These are phyloP conservation scores for Lepidium africanum DNA, from an alignment of 345 rosid genomes.

Conservation along the genomic window DNA sequence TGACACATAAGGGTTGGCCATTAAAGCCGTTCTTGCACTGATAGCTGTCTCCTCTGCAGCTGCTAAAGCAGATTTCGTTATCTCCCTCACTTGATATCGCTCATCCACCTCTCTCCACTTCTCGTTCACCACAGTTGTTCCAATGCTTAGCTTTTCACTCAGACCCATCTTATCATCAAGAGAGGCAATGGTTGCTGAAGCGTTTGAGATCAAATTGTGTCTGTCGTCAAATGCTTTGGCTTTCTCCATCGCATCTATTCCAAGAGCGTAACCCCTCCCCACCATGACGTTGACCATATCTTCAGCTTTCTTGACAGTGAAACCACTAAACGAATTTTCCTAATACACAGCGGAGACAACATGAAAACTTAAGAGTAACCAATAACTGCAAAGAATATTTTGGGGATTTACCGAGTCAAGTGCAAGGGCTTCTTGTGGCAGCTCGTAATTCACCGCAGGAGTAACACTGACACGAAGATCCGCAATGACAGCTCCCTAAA, in stretches of 20 bases:
- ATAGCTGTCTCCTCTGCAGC: conserved; percentile 81
- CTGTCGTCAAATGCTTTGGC: conserved; percentile 82
- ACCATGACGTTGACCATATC: conserved; percentile 83
- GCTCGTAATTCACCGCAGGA: conserved; percentile 60
- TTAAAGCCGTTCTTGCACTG: conserved; percentile 73
- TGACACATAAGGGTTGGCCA: conserved; percentile 78
- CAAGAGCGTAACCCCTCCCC: conserved; percentile 77
- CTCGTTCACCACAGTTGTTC: conserved; percentile 63
- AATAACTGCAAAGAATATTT: not conserved
- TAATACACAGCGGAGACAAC: conserved; percentile 28
- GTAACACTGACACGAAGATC: conserved; percentile 61
- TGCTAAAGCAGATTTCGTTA: conserved; percentile 76
- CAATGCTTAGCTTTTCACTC: conserved; percentile 70
- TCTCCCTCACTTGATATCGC: conserved; percentile 87
- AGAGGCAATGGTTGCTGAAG: conserved; percentile 75
- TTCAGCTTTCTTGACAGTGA: conserved; percentile 74
- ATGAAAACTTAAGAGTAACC: not conserved
- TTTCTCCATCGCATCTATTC: conserved; percentile 79
- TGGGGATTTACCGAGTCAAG: conserved; percentile 23
- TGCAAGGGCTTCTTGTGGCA: conserved; percentile 72
- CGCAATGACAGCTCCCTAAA: conserved; percentile 83
- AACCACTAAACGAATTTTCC: conserved; percentile 40
- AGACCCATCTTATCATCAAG: conserved; percentile 73
- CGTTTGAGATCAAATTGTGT: conserved; percentile 75
- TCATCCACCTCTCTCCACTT: conserved; percentile 84